Conservation (phyloP, 192 early-diverging fungal genomes). For the Coemansia umbellata region DNA sequence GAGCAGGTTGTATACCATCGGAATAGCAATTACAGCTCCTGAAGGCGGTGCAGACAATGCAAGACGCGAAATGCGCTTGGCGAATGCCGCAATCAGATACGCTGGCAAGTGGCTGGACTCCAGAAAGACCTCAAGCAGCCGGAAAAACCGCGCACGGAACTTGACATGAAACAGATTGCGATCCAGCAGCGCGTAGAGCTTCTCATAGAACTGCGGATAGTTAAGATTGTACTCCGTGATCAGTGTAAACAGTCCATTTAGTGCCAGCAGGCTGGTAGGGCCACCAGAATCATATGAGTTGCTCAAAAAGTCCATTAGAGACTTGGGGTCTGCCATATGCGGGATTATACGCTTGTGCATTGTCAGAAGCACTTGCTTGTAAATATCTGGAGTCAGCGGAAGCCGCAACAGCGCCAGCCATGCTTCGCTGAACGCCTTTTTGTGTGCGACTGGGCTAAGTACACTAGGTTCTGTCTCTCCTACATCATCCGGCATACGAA, state of each 20-base stretch:
- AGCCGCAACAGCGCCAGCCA: constrained; percentile 76
- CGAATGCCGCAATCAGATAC: constrained; percentile 88
- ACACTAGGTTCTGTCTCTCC: constrained; percentile 18
- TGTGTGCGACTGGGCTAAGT: constrained; percentile 56
- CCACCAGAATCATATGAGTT: constrained; percentile 88
- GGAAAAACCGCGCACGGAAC: constrained; percentile 93
- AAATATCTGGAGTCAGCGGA: constrained; percentile 66
- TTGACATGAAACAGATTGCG: constrained; percentile 87
- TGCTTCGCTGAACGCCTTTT: constrained; percentile 68
- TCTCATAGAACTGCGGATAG: constrained; percentile 96
- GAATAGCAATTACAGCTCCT: constrained; percentile 79
- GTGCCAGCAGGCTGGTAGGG: constrained; percentile 80
- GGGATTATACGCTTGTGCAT: constrained; percentile 92
- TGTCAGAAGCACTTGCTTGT: constrained; percentile 75
- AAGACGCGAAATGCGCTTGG: constrained; percentile 85
- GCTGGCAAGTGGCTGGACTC: constrained; percentile 83
- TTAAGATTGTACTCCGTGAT: constrained; percentile 94
- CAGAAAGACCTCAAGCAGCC: constrained; percentile 85
- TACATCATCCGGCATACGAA: constrained; percentile 1
- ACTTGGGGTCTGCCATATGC: constrained; percentile 68
- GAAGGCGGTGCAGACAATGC: constrained; percentile 81
- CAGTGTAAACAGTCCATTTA: constrained; percentile 94
- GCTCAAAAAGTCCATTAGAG: constrained; percentile 92
- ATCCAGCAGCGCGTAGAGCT: constrained; percentile 91
- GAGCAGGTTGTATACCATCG: constrained; percentile 88